Conservation (phyloP, 164 flowering plant species). For the Nymphaea thermarum region DNA sequence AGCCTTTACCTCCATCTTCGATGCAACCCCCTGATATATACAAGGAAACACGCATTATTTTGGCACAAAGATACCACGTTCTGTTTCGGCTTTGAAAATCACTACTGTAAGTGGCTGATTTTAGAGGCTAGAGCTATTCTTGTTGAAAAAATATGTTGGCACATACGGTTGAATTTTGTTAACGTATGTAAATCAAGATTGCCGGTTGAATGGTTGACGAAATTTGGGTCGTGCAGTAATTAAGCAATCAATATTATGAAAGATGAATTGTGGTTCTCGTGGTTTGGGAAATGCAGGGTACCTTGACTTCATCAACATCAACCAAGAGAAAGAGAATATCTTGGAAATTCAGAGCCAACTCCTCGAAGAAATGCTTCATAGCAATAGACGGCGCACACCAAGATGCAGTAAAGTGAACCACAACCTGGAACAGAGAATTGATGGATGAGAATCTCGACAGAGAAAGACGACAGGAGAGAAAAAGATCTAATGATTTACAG, state of each 20-base stretch:
- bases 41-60: no score
- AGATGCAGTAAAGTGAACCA: constrained; percentile 57
- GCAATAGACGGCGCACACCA: constrained; percentile 77
- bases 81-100: no score
- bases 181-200: no score
- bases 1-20: constrained; percentile 50
- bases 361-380: constrained; percentile 48
- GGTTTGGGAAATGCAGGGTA: constrained; percentile 2
- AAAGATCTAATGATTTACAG: constrained; percentile 24
- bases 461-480: background rate
- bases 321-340: constrained; percentile 47
- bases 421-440: constrained; percentile 22
- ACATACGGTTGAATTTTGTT: no score
- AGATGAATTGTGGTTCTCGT: no score
- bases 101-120: no score
- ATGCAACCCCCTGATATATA: constrained; percentile 39
- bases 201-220: no score
- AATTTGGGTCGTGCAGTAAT: no score
- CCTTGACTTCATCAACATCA: constrained; percentile 72
- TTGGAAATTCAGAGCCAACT: constrained; percentile 34
- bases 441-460: background rate
- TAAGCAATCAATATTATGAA: no score
- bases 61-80: no score
- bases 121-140: no score
- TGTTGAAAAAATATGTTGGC: no score